Conservation (phyloP, 768 basidiomycete genomes). For the Pleurotus tuoliensis region DNA sequence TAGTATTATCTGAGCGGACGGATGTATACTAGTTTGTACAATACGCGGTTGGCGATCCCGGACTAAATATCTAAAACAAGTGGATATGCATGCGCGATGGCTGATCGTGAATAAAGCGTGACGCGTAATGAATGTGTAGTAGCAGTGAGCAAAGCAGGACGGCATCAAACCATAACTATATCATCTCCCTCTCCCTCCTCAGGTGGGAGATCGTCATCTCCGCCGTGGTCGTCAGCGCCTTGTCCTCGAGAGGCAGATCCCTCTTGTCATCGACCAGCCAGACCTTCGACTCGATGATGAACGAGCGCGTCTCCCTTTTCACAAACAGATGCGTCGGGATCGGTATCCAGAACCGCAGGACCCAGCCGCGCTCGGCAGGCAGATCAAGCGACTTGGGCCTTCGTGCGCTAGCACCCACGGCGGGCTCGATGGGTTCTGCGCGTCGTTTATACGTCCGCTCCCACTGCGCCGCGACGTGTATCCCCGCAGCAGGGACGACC, state of each 20-base stretch:
- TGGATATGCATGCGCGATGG: not conserved
- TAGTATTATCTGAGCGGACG: not conserved
- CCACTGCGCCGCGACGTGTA: not conserved
- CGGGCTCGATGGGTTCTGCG: not conserved
- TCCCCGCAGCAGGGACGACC: not conserved
- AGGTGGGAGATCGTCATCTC: conserved; percentile 43
- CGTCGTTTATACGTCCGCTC: conserved; percentile 10
- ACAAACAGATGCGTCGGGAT: conserved; percentile 43
- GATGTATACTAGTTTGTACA: not conserved
- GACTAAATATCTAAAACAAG: not conserved
- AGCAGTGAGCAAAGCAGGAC: not conserved
- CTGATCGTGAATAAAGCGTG: too few relatives aligned
- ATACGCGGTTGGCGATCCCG: not conserved
- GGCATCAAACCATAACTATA: not conserved
- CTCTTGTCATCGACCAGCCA: conserved; percentile 29
- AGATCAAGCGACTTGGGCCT: not conserved
- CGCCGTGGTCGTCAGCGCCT: conserved; percentile 18
- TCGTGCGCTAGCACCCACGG: not conserved
- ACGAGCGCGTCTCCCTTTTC: conserved; percentile 41
- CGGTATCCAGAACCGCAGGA: conserved; percentile 40
- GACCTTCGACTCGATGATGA: conserved; percentile 33
- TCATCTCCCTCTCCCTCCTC: conserved; percentile 36
- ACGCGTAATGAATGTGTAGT: too few relatives aligned
- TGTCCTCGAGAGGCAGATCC: conserved; percentile 12
- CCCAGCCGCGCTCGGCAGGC: conserved; percentile 22